These are phyloP conservation scores for Funneliformis caledonium DNA, from an alignment of 371 early-diverging fungal species.

Conservation along the genomic window DNA sequence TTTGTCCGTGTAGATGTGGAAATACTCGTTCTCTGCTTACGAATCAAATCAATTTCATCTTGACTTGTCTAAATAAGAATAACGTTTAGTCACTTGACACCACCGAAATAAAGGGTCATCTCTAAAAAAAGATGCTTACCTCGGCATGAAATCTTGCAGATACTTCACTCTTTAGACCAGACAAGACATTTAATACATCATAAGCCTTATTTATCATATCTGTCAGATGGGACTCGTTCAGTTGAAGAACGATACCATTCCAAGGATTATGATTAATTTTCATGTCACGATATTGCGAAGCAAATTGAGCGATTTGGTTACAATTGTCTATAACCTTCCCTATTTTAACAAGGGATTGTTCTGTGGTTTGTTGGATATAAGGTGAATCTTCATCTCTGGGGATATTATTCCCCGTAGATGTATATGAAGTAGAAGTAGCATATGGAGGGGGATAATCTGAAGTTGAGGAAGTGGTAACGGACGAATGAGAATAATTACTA, in stretches of 20 bases:
- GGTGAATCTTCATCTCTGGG: neutral
- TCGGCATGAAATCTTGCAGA: neutral
- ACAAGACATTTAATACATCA: constrained; percentile 32
- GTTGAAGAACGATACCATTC: neutral
- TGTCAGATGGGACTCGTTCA: neutral
- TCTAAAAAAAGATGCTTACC: neutral
- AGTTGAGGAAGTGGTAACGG: neutral
- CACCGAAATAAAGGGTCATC: neutral
- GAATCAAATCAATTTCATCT: constrained; percentile 11
- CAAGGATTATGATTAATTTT: neutral
- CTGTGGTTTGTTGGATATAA: constrained; percentile 20
- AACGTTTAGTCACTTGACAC: neutral
- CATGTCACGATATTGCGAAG: constrained; percentile 3
- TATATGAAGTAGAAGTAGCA: neutral
- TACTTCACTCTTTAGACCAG: neutral
- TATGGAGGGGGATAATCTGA: neutral
- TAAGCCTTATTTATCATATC: constrained; percentile 14
- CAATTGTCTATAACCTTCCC: constrained; percentile 22
- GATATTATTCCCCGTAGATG: neutral
- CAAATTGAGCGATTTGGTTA: constrained; percentile 17
- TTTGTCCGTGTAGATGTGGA: constrained; percentile 18
- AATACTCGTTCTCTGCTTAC: neutral
- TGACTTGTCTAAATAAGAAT: neutral
- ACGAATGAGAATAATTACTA: neutral
- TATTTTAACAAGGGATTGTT: constrained; percentile 2